These are phyloP conservation scores for Monotropa hypopitys DNA, from an alignment of 179 eudicot genomes.

Conservation along the genomic window DNA sequence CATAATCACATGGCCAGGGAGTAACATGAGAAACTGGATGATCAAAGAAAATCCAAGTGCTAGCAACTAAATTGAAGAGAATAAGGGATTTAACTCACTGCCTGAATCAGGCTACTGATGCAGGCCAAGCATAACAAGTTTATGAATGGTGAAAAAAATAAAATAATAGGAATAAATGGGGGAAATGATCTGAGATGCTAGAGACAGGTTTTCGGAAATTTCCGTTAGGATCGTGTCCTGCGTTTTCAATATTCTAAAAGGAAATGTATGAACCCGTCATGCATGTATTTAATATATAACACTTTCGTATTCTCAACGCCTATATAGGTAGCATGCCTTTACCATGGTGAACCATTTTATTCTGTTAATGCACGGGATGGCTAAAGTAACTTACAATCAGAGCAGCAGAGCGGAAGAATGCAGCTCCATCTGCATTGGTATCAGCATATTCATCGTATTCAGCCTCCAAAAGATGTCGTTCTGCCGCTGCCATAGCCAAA, in stretches of 20 bases:
- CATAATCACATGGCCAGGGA: background rate
- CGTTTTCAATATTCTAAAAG: background rate
- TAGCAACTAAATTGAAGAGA: background rate
- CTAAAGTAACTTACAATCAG: conserved; percentile 39
- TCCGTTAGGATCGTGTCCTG: background rate
- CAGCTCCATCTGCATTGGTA: conserved; percentile 59
- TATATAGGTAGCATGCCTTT: background rate
- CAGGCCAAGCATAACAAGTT: background rate
- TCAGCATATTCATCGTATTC: conserved; percentile 80
- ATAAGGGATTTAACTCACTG: background rate
- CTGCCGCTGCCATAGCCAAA: conserved; percentile 83
- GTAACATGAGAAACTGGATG: background rate
- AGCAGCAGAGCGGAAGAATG: conserved; percentile 81
- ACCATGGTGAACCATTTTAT: background rate
- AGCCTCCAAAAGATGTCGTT: conserved; percentile 57
- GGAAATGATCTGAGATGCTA: background rate
- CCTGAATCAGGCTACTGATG: background rate
- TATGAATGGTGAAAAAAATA: background rate
- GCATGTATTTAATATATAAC: background rate
- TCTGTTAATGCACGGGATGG: background rate
- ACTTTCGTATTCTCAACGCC: background rate
- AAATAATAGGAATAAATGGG: background rate
- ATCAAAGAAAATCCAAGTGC: background rate
- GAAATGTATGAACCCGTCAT: background rate
- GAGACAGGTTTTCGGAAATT: background rate